Conservation (phyloP, 306 rosid species). For the Medicago ruthenica region DNA sequence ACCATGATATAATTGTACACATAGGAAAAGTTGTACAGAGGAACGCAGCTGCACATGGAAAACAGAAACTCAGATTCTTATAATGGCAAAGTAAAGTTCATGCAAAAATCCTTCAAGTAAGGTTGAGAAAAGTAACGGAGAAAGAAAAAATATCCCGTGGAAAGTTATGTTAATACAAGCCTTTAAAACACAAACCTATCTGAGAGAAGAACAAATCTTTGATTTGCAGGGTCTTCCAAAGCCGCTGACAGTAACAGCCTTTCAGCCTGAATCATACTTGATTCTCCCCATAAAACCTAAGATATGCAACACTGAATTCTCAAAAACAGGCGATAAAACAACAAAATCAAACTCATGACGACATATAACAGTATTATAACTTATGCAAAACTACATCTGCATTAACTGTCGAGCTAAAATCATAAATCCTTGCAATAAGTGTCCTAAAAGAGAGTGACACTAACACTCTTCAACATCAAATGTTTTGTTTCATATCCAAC, state of each 20-base stretch:
- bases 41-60: slow-evolving; percentile 86
- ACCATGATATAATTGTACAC: slow-evolving; percentile 81
- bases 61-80: slow-evolving; percentile 44
- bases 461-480: background rate
- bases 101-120: slow-evolving; percentile 8
- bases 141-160: background rate
- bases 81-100: slow-evolving; percentile 24
- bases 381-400: slow-evolving; percentile 24
- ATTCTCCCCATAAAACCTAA: slow-evolving; percentile 70
- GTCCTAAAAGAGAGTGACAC: background rate
- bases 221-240: slow-evolving; percentile 90
- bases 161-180: slow-evolving; percentile 7
- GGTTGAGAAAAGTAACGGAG: background rate
- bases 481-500: slow-evolving; percentile 1
- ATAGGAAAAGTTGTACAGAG: slow-evolving; percentile 87
- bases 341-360: background rate
- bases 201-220: slow-evolving; percentile 92
- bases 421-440: background rate
- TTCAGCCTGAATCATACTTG: slow-evolving; percentile 65
- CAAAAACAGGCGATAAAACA: slow-evolving; percentile 13
- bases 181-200: slow-evolving; percentile 67
- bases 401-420: background rate
- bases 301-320: slow-evolving; percentile 28
- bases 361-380: background rate
- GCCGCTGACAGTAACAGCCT: slow-evolving; percentile 62